A percentile compares a stretch with the other conserved stretches of the same genome.
These are phyloP conservation scores for Tetrahymena malaccensis DNA, from an alignment of 73 alveolate genomes.

Conservation along the genomic window DNA sequence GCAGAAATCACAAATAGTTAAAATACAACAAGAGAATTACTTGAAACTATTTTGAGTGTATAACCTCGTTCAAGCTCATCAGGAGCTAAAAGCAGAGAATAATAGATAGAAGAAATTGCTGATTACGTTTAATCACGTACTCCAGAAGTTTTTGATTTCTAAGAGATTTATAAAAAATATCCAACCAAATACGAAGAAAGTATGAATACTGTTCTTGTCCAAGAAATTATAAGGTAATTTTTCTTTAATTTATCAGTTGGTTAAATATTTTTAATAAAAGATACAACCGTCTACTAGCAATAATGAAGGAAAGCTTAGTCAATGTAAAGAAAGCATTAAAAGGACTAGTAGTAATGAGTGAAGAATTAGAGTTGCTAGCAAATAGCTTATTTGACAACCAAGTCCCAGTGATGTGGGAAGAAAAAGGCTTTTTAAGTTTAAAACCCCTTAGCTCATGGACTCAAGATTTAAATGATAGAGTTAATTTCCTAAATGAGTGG, in stretches of 20 bases:
- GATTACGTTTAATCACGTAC: conserved; percentile 50
- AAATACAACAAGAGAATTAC: conserved; percentile 73
- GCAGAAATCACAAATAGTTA: conserved; percentile 98
- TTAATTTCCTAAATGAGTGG: conserved; percentile 86
- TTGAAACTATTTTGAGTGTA: conserved; percentile 75
- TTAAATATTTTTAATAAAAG: conserved; percentile 3
- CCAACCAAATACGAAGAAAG: conserved; percentile 60
- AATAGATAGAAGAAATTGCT: conserved; percentile 52
- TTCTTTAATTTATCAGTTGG: background rate
- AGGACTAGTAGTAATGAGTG: conserved; percentile 95
- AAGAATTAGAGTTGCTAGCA: conserved; percentile 94
- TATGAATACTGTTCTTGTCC: conserved; percentile 67
- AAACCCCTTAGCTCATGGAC: conserved; percentile 96
- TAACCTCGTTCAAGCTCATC: conserved; percentile 92
- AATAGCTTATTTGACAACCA: conserved; percentile 88
- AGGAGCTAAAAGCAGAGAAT: conserved; percentile 62
- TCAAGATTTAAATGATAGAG: conserved; percentile 82
- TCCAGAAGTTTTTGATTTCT: conserved; percentile 57
- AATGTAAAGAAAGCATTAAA: conserved; percentile 82
- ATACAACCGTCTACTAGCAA: conserved; percentile 72
- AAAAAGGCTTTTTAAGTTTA: conserved; percentile 88
- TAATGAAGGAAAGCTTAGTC: conserved; percentile 71
- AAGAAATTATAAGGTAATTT: conserved; percentile 66
- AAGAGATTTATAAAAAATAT: conserved; percentile 43
- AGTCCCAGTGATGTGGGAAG: conserved; percentile 91